These are phyloP conservation scores for Discostella stelligera DNA, from an alignment of 352 stramenopile species.

Conservation along the genomic window DNA sequence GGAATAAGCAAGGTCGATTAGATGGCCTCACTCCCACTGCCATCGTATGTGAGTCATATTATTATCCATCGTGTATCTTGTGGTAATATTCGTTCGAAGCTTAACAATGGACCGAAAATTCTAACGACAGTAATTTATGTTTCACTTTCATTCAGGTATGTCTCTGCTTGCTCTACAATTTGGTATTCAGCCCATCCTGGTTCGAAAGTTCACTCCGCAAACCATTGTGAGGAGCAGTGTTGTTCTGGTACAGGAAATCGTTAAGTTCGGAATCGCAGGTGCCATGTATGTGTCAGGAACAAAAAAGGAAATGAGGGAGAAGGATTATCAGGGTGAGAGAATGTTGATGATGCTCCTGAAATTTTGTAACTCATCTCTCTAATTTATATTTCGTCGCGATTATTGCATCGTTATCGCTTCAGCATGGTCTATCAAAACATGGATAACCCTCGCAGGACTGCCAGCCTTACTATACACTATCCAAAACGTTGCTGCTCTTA, in stretches of 20 bases:
- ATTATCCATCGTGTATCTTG: neutral
- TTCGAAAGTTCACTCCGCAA: constrained; percentile 44
- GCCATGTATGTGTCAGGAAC: constrained; percentile 42
- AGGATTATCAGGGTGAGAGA: constrained; percentile 40
- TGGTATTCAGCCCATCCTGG: constrained; percentile 52
- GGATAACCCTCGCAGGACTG: constrained; percentile 47
- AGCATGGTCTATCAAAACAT: constrained; percentile 51
- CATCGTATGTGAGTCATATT: constrained; percentile 18
- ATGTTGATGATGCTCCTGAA: neutral
- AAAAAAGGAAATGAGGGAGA: constrained; percentile 25
- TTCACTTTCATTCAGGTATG: constrained; percentile 29
- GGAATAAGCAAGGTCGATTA: constrained; percentile 1
- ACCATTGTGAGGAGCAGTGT: constrained; percentile 49
- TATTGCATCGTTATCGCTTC: neutral
- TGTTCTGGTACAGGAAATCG: constrained; percentile 48
- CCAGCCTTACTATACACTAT: constrained; percentile 59
- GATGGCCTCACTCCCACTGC: constrained; percentile 38
- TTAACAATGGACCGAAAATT: too few species aligned
- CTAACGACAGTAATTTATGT: too few species aligned
- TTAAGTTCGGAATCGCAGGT: constrained; percentile 51
- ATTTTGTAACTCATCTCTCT: neutral
- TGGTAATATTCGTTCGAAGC: neutral
- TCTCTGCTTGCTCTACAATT: constrained; percentile 56
- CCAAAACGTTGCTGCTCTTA: constrained; percentile 63
- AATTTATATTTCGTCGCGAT: constrained; percentile 15